Percentiles rank a stretch among this genome's conserved stretches.
Evolutionary conservation across 1,284 basidiomycete genomes (phyloP).

Genomic region (Fomitopsis palustris): DNA sequence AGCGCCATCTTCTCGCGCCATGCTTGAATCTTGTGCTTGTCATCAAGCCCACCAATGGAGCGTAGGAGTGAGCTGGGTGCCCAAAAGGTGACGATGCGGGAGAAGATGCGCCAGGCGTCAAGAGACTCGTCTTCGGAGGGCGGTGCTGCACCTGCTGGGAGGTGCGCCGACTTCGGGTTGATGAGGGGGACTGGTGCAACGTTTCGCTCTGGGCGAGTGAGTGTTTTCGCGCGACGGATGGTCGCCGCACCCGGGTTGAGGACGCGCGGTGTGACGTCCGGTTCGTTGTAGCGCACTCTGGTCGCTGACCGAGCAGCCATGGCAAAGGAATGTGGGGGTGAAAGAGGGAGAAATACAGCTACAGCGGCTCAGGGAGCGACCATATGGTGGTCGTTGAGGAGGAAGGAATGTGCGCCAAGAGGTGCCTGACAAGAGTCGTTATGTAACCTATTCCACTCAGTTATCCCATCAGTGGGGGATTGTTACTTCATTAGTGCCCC

Average conservation of each 20-base stretch:
- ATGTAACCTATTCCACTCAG: too few relatives aligned
- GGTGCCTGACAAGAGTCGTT: not conserved
- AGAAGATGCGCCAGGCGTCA: constrained; percentile 82
- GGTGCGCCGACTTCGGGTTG: constrained; percentile 56
- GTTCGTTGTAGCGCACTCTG: constrained; percentile 4
- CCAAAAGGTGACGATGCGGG: constrained; percentile 85
- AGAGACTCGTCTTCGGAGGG: constrained; percentile 39
- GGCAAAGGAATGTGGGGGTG: constrained; percentile 4
- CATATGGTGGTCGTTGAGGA: constrained; percentile 1
- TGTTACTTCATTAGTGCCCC: too few relatives aligned
- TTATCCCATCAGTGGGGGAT: too few relatives aligned
- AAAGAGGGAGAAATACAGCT: not conserved
- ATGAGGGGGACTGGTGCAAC: constrained; percentile 94
- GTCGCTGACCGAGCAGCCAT: constrained; percentile 4
- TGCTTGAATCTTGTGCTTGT: constrained; percentile 78
- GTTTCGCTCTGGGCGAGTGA: constrained; percentile 93
- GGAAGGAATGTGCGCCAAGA: not conserved
- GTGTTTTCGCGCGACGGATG: constrained; percentile 86
- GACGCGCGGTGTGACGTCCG: constrained; percentile 61
- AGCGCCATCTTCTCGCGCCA: constrained; percentile 98
- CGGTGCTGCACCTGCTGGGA: constrained; percentile 30
- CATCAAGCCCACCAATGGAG: constrained; percentile 78
- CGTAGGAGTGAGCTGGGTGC: constrained; percentile 79
- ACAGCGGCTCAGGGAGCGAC: not conserved
- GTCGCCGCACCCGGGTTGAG: constrained; percentile 53